Base-by-base conservation (phyloP, 1,284 basidiomycete species). In the Apiotrichum laibachii region DNA sequence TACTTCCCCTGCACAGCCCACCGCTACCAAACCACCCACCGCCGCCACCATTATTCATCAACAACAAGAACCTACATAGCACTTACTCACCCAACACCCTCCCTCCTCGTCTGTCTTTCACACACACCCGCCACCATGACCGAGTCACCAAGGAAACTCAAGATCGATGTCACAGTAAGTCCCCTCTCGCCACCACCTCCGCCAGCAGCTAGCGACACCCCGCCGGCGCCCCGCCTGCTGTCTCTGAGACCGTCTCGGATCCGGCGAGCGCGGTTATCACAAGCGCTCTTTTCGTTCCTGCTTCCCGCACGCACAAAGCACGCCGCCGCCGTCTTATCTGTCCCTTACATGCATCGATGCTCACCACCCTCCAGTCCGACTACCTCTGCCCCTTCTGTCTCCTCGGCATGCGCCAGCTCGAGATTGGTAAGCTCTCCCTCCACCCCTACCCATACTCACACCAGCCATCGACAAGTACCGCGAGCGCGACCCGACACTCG, bases 351-450 rank as follows among this genome's bases (percentile, higher is more conserved):
- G 19, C 18, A 13, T 13, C 16, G 6, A 18, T 26, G 19, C 8
- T 22, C 16, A 13, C 12, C 16, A n/a, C 5, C 35, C 21, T 33
- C 33, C 59, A 74, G 72, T 71, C 71, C 39, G 72, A 74, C 59
- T 57, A 67, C 35, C 64, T 69, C 55, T 74, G 75, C 62, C 72
- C 73, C 1, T 75, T 75, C 68, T 76, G 73, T 59, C 63, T 71
- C 13, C 64, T 76, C 12, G 74, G 72, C 42, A 67, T 75, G 57
- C 65, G 67, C 58, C 68, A 75, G 55, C 65, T 75, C 47, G 59
- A 64, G 45, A 53, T 60, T 56, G 70, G 66, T 69, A 51, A 50
- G 67, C 57, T 1, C 5, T 6, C 34, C 18, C 8, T 33, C 19
- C 12, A 15, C 15, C 11, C 18, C 18, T n/a, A 35, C 13, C 13